Evolutionary conservation across 192 early-diverging fungal genomes (phyloP).

Genomic region (Podila epicladia): DNA sequence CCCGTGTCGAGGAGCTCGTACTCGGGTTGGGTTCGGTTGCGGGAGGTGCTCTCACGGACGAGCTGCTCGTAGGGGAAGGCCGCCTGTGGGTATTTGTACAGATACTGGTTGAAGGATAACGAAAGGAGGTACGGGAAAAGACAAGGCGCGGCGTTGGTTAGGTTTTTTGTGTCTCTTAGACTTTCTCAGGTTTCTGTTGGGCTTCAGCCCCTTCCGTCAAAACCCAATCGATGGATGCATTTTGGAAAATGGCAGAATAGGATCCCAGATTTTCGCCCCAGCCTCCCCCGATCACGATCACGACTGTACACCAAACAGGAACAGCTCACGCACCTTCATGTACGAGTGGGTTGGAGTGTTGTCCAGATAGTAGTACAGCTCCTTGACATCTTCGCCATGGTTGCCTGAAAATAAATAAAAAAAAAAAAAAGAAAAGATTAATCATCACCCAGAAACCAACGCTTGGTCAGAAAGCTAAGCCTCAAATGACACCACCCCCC

Average conservation of each 20-base stretch:
- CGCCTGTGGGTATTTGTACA: conserved; percentile 49
- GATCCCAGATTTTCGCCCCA: too few relatives aligned
- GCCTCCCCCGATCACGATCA: too few relatives aligned
- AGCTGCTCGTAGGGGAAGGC: conserved; percentile 45
- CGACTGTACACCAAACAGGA: too few relatives aligned
- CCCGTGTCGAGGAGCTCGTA: conserved; percentile 44
- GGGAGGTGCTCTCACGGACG: conserved; percentile 7
- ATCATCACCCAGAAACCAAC: neutral
- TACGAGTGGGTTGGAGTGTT: conserved; percentile 47
- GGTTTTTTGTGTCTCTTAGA: too few relatives aligned
- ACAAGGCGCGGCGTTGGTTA: too few relatives aligned
- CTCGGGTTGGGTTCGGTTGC: conserved; percentile 22
- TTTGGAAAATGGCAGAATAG: too few relatives aligned
- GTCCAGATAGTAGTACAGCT: conserved; percentile 49
- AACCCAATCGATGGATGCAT: too few relatives aligned
- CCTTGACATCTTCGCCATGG: conserved; percentile 51
- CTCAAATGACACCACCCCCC: neutral
- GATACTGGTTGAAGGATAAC: neutral
- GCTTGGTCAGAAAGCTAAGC: neutral
- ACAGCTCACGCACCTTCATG: conserved; percentile 29
- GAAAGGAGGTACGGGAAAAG: neutral
- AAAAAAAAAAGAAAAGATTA: neutral
- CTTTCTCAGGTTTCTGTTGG: too few relatives aligned
- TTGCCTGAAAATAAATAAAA: conserved; percentile 7
- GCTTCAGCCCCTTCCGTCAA: too few relatives aligned